Evolutionary conservation across 1,284 basidiomycete genomes (phyloP), one percentile per base, ranked within the genome.

Genomic region (Pterulicium gracile): DNA sequence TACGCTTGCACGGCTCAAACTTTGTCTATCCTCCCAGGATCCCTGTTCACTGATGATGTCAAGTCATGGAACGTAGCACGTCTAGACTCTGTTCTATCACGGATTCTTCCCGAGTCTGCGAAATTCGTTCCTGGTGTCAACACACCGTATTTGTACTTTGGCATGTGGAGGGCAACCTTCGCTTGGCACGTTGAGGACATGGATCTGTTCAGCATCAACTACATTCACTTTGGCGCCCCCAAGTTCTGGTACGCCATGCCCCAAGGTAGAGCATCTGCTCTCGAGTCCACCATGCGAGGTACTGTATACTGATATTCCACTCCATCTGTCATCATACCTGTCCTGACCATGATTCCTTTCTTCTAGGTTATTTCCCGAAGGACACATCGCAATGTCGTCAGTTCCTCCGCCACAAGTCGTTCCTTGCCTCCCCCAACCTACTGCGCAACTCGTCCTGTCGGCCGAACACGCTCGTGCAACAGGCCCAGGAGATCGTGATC

Each of bases 151-250:
- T 77, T 98, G 3, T 98, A 98, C 65, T 98, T 96, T 63, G 95
- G 95, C 53, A 97, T 97, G 92, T 99, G 95, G 95, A 75, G 92
- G 45, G 95, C 96, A 13, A 94, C 92, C 0, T 96, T 98, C 63
- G 92, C 95, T 0, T 99, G 96, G 96, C 95, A 98, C 56, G 95
- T 98, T 42, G 95, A 98, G 59, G 83, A 92, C 61, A 92, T 92
- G 89, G 95, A 98, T 60, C 73, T 98, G 2, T 96, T 95, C 66
- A 95, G 91, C 47, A 98, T 98, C 70, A 98, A 98, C 64, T 98
- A 96, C 60, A 93, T 99, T 51, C 95, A 99, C 64, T 98, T 98
- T 59, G 95, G 95, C 2, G 94, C 95, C 0, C 94, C 93, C 1
- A 98, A 88, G 56, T 83, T 89, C 60, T 99, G 96, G 95, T 98